Evolutionary conservation across 306 rosid species (phyloP), one percentile per base, ranked within the genome.

Genomic region (Sindora glabra): DNA sequence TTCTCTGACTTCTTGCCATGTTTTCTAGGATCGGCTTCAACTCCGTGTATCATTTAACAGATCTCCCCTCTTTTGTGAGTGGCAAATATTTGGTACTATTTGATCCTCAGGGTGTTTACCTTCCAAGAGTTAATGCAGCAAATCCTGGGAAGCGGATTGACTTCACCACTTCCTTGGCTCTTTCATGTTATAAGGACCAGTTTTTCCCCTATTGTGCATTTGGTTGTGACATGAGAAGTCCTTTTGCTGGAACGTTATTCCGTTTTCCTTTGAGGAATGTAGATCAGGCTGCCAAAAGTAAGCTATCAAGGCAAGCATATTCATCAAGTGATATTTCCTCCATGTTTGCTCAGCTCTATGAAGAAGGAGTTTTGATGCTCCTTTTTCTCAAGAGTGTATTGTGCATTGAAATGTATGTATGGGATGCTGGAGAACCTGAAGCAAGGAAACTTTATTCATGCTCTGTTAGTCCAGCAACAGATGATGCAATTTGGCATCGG

Each of bases 61-160:
- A 91, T 79, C 86, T 91, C 69, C 98, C 98, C 24, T 91, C 98
- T 9, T 91, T 91, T 74, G 98, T 91, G 69, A 91, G 98, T 68
- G 98, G 95, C 48, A 91, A 91, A 39, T 77, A 83, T 16, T 88
- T 88, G 68, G 96, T 91, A 50, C 64, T 91, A 48, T 91, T 91
- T 76, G 98, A 91, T 78, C 98, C 98, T 66, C 98, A 91, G 82
- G 84, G 96, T 23, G 73, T 74, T 72, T 91, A 81, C 76, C 96
- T 91, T 63, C 98, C 98, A 5, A 81, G 75, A 54, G 96, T 91
- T 62, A 85, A 96, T 50, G 75, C 89, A 50, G 76, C 96, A 12
- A 91, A 91, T 79, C 98, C 98, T 15, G 98, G 98, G 63, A 88
- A 91, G 79, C 85, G 98, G 58, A 91, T 91, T 57, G 96, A 91